Base-by-base conservation (phyloP, 1,139 yeast genomes). In the Zhuliangozyma blackwelliae region DNA sequence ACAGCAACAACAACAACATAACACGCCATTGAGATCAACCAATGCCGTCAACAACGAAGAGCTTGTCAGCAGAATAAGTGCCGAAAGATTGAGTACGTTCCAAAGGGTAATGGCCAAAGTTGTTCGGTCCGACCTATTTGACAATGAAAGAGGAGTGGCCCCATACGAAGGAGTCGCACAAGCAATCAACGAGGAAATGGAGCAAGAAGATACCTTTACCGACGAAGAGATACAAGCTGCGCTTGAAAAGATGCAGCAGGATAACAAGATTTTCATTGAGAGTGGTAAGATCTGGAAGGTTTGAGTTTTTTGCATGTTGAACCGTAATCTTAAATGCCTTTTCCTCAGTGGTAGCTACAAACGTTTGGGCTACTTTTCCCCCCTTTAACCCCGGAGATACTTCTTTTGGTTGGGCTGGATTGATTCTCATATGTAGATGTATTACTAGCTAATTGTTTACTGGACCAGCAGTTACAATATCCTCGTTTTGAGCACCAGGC, bases 151-250 rank as follows among this genome's bases (percentile, higher is more conserved):
- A 13, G 65, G 63, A 20, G 61, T 71, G 5, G 77, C 79, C 40
- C 63, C 79, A 6, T 52, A 61, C 32, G 76, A 66, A 32, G 59
- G 60, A 10, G 68, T 75, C 33, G 54, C 67, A 8, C 68, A 59
- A 16, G 63, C 64, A 28, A 56, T 80, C 31, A 80, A 81, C 51
- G 73, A 65, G 38, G 68, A 64, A 33, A 57, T 82, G 34, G 67
- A 77, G 5, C 82, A 77, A 46, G 90, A 82, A 50, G 89, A 83
- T 33, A 60, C 63, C 33, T 84, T 79, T 52, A 59, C 66, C 10
- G 52, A 54, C 4, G 61, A 54, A 5, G 94, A 84, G 56, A 71
- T 76, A 39, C 53, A 58, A 23, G 72, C 75, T 13, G 89, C 82
- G 16, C 58, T 82, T 36, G 57, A 57, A 25, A 61, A 60, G 37